Conservation (phyloP, 805 yeast species). For the Scheffersomyces amazonensis region DNA sequence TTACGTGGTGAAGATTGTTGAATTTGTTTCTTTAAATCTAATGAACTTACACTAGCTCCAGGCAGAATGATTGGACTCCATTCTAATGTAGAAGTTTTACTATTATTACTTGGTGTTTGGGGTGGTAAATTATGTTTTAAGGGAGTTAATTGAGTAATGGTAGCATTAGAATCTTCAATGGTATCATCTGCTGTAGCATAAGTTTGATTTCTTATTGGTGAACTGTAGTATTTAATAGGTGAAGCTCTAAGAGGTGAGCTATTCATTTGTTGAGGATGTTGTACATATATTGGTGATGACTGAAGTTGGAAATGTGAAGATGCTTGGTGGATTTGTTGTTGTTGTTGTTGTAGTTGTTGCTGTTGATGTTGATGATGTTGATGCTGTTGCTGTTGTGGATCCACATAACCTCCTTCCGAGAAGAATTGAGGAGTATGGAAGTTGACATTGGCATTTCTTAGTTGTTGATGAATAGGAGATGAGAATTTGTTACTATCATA, state of each 20-base stretch:
- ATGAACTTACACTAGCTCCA: conserved; percentile 13
- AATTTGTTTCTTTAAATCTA: conserved; percentile 35
- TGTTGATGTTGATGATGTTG: conserved; percentile 6
- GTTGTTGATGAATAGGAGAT: conserved; percentile 24
- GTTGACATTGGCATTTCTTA: conserved; percentile 13
- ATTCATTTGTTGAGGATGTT: neutral
- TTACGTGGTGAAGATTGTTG: conserved; percentile 47
- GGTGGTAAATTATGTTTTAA: conserved; percentile 27
- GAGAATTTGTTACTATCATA: conserved; percentile 1
- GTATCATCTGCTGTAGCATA: conserved; percentile 23
- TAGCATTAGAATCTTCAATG: conserved; percentile 35
- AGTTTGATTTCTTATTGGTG: conserved; percentile 15
- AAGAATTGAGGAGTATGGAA: conserved; percentile 41
- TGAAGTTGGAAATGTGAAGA: conserved; percentile 9
- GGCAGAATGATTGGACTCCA: conserved; percentile 47
- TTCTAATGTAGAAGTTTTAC: conserved; percentile 20
- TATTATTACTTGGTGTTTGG: conserved; percentile 1
- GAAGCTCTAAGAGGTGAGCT: conserved; percentile 23
- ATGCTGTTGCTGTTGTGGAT: conserved; percentile 3
- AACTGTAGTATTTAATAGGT: conserved; percentile 23
- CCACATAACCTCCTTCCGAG: conserved; percentile 22
- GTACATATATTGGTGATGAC: conserved; percentile 18
- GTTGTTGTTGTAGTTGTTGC: conserved; percentile 6
- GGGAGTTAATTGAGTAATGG: conserved; percentile 40
- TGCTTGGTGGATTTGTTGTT: conserved; percentile 4